These are phyloP conservation scores for Diplosphaera chodatii DNA, from an alignment of 139 green algal species.

Conservation along the genomic window DNA sequence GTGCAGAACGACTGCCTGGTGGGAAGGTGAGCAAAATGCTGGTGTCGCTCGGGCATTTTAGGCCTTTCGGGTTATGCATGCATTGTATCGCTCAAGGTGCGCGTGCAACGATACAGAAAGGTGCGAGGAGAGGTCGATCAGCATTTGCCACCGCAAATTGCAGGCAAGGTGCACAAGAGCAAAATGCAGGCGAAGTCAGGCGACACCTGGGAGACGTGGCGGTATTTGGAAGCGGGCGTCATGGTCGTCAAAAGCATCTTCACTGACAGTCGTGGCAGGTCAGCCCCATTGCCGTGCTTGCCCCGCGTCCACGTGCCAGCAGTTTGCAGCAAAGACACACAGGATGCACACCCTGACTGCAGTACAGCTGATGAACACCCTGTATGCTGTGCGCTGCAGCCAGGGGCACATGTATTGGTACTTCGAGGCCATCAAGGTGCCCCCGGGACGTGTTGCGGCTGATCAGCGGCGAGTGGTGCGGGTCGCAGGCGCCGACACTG, in stretches of 20 bases:
- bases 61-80: too few species aligned
- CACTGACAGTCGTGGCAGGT: not conserved
- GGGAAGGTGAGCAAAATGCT: slow-evolving; percentile 13
- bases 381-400: too few species aligned
- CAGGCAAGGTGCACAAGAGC: slow-evolving; percentile 9
- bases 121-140: too few species aligned
- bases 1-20: slow-evolving; percentile 2
- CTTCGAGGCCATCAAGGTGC: slow-evolving; percentile 7
- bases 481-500: not conserved
- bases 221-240: slow-evolving; percentile 8
- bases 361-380: too few species aligned
- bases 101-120: too few species aligned
- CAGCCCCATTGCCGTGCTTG: too few species aligned
- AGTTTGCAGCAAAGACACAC: too few species aligned
- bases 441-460: not conserved
- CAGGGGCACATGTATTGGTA: slow-evolving; percentile 11
- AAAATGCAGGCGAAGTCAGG: not conserved
- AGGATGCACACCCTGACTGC: too few species aligned
- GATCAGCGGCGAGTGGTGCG: not conserved
- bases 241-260: slow-evolving; percentile 10
- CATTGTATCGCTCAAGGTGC: too few species aligned
- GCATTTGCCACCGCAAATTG: too few species aligned
- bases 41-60: too few species aligned
- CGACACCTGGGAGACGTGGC: slow-evolving; percentile 7
- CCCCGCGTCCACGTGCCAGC: too few species aligned